A percentile compares a stretch with the other conserved stretches of the same genome.
These are phyloP conservation scores for Balakata baccata DNA, from an alignment of 345 rosid species.

Conservation along the genomic window DNA sequence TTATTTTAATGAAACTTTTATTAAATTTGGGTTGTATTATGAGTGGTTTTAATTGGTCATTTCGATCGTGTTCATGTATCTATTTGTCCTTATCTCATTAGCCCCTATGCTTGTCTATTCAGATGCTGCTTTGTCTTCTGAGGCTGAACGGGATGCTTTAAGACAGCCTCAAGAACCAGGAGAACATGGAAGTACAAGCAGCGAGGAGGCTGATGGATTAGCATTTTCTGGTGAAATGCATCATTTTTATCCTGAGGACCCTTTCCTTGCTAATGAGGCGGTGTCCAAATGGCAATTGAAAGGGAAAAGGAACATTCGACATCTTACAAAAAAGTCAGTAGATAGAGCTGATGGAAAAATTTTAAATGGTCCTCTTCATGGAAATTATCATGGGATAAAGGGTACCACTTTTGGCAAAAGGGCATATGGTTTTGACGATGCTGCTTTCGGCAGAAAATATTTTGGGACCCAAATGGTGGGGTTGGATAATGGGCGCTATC, in stretches of 20 bases:
- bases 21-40: background rate
- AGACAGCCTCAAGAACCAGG: conserved; percentile 41
- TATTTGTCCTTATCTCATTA: conserved; percentile 12
- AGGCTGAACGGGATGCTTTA: conserved; percentile 29
- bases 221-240: conserved; percentile 63
- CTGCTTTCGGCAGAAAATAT: conserved; percentile 46
- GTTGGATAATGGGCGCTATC: conserved; percentile 34
- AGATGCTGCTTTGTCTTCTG: conserved; percentile 36
- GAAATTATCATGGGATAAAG: conserved; percentile 42
- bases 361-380: conserved; percentile 34
- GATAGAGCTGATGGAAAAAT: conserved; percentile 33
- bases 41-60: background rate
- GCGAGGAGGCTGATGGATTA: conserved; percentile 68
- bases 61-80: background rate
- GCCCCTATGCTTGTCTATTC: conserved; percentile 10
- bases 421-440: conserved; percentile 40
- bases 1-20: background rate
- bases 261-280: conserved; percentile 45
- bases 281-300: conserved; percentile 90
- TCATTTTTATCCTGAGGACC: conserved; percentile 47
- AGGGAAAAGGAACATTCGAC: conserved; percentile 81
- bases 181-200: conserved; percentile 66
- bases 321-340: conserved; percentile 51
- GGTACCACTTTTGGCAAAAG: conserved; percentile 42
- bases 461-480: conserved; percentile 37